Base-by-base conservation (phyloP, 345 rosid species). In the Turritis glabra region DNA sequence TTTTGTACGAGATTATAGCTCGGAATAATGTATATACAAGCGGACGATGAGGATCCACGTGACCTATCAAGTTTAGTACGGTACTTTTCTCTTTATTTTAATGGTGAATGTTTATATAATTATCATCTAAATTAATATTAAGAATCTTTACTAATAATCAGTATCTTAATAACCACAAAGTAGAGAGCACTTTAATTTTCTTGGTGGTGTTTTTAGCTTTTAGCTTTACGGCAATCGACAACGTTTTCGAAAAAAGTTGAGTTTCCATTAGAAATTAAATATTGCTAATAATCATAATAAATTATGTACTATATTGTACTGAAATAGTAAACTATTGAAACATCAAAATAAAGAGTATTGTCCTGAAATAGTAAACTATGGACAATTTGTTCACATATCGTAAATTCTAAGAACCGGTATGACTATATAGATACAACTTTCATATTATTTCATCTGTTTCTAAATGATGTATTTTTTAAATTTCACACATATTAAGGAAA, bases 11-110 rank as follows among this genome's bases (percentile, higher is more conserved):
- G 22, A 69, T 35, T 41, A 69, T 71, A 76, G 58, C 65, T 76
- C 52, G 44, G n/a, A 22, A 13, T 43, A 38, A 32, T 54, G 26
- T 54, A 30, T 27, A 52, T 44, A 41, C 58, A 33, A 62, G 50
- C 66, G 59, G 71, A 63, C 52, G 65, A 55, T 26, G 59, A 2
- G 35, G 51, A 69, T 76, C 71, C 80, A 76, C 80, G 75, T 69
- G 80, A 69, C 65, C 41, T 27, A 35, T 59, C 63, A 19, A 33
- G 32, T 69, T 44, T 52, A 29, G 29, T 51, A 41, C 50, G 37
- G 4, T 40, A 8, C 10, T 38, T 60, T 43, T 59, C 7, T 69
- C n/a, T 30, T 52, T 52, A 68, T 61, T 47, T 37, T 38, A 59
- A 44, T 15, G 47, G 10, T 48, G 22, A 56, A 37, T 38, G 57